Percentiles rank a stretch among this genome's conserved stretches.
These are phyloP conservation scores for Drechslerella dactyloides DNA, from an alignment of 2,329 filamentous ascomycete species.

Conservation along the genomic window DNA sequence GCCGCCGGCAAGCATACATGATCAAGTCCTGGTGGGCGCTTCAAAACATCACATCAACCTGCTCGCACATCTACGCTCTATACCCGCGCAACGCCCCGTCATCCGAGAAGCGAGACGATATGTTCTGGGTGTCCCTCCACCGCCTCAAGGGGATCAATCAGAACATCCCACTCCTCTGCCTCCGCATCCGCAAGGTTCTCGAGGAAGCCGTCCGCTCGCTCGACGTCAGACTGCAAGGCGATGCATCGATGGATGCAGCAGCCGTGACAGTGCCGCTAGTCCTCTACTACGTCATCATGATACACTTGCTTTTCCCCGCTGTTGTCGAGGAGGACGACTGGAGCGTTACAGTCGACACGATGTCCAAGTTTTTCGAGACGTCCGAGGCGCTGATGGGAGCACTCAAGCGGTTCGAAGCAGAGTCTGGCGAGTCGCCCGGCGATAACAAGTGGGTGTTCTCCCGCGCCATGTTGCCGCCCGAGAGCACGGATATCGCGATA, in stretches of 20 bases:
- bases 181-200: conserved; percentile 43
- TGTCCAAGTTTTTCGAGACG: conserved; percentile 41
- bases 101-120: conserved; percentile 34
- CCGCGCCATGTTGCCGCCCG: conserved; percentile 36
- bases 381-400: conserved; percentile 25
- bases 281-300: conserved; percentile 50
- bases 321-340: conserved; percentile 36
- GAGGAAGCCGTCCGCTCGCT: conserved; percentile 44
- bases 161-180: conserved; percentile 43
- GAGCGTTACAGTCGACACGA: conserved; percentile 45
- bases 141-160: conserved; percentile 47
- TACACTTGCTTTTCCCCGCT: conserved; percentile 48
- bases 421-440: conserved; percentile 14
- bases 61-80: conserved; percentile 49
- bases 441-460: conserved; percentile 47
- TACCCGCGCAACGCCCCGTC: conserved; percentile 35
- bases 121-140: conserved; percentile 42
- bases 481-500: conserved; percentile 39
- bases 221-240: conserved; percentile 22
- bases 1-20: conserved; percentile 39
- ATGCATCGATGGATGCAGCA: conserved; percentile 1
- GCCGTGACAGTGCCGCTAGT: conserved; percentile 30
- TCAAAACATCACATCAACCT: conserved; percentile 48
- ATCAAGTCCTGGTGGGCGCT: conserved; percentile 49
- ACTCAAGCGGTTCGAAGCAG: conserved; percentile 28